Evolutionary conservation across 305 asterid species (phyloP).

Genomic region (Solanum hybrid): DNA sequence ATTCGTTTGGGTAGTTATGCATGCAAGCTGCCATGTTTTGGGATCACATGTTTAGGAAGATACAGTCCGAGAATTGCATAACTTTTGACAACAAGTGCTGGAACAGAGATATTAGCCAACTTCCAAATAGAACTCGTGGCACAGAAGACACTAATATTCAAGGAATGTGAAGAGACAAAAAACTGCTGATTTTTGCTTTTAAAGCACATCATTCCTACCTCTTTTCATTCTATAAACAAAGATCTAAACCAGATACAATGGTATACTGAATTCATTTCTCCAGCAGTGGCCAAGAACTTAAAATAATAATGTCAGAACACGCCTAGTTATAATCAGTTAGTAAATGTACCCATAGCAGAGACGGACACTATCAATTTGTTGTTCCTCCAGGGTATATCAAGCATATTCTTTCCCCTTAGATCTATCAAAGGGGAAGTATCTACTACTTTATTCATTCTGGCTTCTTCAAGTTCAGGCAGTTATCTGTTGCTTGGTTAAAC

Average conservation of each 20-base stretch:
- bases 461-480: slow-evolving; percentile 76
- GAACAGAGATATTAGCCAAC: neutral
- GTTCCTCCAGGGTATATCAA: neutral
- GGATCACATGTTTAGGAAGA: neutral
- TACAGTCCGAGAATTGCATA: neutral
- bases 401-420: neutral
- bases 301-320: neutral
- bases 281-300: neutral
- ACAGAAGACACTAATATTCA: neutral
- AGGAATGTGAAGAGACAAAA: neutral
- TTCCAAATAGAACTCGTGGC: neutral
- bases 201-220: neutral
- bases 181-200: neutral
- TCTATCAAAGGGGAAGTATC: neutral
- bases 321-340: neutral
- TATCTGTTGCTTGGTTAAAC: slow-evolving; percentile 65
- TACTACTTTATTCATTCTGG: slow-evolving; percentile 35
- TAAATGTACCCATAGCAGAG: neutral
- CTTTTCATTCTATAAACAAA: neutral
- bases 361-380: neutral
- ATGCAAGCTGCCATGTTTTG: neutral
- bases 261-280: neutral
- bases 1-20: neutral
- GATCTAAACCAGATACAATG: neutral
- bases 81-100: neutral